Conservation (phyloP, 306 rosid genomes). For the Sicyos edulis region DNA sequence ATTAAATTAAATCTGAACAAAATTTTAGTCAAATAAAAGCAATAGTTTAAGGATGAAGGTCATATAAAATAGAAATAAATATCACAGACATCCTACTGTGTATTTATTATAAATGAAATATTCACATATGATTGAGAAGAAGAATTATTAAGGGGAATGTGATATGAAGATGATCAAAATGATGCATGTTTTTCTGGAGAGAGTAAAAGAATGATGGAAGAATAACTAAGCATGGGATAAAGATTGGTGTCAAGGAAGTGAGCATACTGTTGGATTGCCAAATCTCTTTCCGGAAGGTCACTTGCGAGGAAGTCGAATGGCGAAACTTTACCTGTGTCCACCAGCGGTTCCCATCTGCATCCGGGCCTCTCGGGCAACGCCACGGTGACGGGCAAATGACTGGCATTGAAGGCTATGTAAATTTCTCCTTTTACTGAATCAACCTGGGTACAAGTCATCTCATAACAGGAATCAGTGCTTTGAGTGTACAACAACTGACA, state of each 20-base stretch:
- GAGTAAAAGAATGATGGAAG: constrained; percentile 75
- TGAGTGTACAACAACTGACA: neutral
- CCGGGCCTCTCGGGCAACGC: constrained; percentile 78
- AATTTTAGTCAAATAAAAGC: too few relatives aligned
- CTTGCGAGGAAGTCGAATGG: constrained; percentile 75
- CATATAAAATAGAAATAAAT: neutral
- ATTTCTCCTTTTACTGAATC: constrained; percentile 78
- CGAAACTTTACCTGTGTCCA: constrained; percentile 70
- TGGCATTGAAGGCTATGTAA: constrained; percentile 77
- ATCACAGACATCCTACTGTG: neutral
- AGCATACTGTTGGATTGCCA: constrained; percentile 59
- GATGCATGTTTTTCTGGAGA: constrained; percentile 40
- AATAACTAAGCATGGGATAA: constrained; percentile 94
- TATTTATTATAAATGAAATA: neutral
- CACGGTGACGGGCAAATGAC: constrained; percentile 57
- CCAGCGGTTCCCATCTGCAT: constrained; percentile 75
- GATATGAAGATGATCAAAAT: neutral
- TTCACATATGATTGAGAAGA: neutral
- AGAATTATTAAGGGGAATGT: neutral
- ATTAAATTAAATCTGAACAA: too few relatives aligned
- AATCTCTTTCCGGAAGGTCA: constrained; percentile 60
- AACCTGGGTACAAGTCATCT: constrained; percentile 35
- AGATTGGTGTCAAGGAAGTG: constrained; percentile 71
- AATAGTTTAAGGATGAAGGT: neutral
- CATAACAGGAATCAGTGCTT: neutral